Base-by-base conservation (phyloP, 2,329 filamentous ascomycete genomes). In the Phialocephala sp. region DNA sequence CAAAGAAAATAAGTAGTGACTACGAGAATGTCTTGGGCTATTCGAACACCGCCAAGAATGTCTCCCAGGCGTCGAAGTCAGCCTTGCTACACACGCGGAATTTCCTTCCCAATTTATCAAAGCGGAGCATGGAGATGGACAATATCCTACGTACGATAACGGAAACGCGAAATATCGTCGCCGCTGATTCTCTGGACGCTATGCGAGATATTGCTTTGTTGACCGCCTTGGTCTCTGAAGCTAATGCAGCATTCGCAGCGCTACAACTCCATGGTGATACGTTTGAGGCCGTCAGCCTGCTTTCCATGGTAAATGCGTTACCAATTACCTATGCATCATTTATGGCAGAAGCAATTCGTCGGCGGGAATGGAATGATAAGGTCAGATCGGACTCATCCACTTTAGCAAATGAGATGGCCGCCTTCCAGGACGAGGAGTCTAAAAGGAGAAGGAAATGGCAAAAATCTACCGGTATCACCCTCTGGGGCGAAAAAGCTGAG, bases 261-360 rank as follows among this genome's bases (percentile, higher is more conserved):
- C 80, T 97, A 54, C 89, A 90, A 68, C 83, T 92, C 58, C 87
- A 90, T 8, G 87, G 91, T 66, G 91, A 95, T 66, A 91, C 92
- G 55, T 84, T 91, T 74, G 88, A 92, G 37, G 90, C 91, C 0
- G 94, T 97, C 75, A 90, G 97, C 68, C 86, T 92, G 47, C 83
- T 99, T 24, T 88, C 89, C 20, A 83, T 92, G 24, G 89, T 97
- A 41, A 89, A 94, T 52, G 89, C 94, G 68, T 85, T 98, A 36
- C 95, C 95, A 0, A 90, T 91, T 64, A 89, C 97, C 72, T 99
- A 98, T 76, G 94, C 94, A 0, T 94, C 93, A 2, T 91, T 97
- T 65, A 82, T 97, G 22, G 87, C 92, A 3, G 95, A 99, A 78
- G 91, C 93, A 18, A 87, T 97, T 47, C 87, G 92, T 64, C 89